phyloP scores from a whole-genome alignment of 2,329 filamentous ascomycete species.

The Cryphonectria parasitica region DNA sequence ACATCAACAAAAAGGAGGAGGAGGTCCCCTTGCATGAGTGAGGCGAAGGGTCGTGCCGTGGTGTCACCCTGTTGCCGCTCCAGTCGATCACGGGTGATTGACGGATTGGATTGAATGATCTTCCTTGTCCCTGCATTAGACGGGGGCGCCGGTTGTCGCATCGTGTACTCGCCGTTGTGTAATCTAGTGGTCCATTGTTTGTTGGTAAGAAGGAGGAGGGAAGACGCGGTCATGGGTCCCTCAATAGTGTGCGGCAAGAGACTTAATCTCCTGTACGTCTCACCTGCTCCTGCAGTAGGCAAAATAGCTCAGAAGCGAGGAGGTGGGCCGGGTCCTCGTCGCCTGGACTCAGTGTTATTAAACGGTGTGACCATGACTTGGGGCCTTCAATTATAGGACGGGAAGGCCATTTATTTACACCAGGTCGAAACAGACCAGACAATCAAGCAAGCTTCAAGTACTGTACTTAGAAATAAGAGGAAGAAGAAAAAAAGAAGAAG shows the following conservation, averaged over 20 bases:
- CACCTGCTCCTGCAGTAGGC: not conserved
- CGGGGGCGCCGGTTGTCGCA: not conserved
- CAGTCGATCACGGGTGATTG: not conserved
- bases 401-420: not conserved
- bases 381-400: not conserved
- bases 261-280: not conserved
- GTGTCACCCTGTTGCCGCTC: not conserved
- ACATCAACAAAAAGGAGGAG: not conserved
- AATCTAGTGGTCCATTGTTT: not conserved
- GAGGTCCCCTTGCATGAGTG: not conserved
- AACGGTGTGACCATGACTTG: not conserved
- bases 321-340: not conserved
- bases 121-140: not conserved
- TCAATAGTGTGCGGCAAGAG: not conserved
- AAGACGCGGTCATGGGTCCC: not conserved
- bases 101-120: no score
- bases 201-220: not conserved
- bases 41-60: not conserved
- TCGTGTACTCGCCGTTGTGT: not conserved
- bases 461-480: not conserved
- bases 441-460: not conserved
- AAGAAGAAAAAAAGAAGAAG: no score
- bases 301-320: not conserved
- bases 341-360: not conserved
- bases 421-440: not conserved